Conservation (phyloP, 441 rosid species). For the Brassica hybrid region DNA sequence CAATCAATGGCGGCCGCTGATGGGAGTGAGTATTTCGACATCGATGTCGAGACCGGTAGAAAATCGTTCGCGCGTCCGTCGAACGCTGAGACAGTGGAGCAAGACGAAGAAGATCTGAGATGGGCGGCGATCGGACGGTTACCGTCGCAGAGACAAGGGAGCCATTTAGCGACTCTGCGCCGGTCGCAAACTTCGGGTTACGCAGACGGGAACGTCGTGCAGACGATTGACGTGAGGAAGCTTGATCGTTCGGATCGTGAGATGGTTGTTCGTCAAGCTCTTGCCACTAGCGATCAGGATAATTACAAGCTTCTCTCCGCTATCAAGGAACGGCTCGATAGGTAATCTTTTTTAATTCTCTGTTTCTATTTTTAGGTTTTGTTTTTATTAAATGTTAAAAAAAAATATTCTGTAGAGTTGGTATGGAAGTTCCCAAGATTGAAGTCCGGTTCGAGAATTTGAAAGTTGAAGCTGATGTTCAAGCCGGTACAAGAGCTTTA, state of each 20-base stretch:
- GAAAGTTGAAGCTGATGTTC: conserved; percentile 67
- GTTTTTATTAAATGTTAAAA: not conserved
- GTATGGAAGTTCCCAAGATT: conserved; percentile 71
- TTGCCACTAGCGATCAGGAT: conserved; percentile 88
- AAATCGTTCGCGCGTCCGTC: conserved; percentile 69
- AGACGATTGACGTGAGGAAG: conserved; percentile 73
- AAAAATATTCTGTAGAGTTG: conserved; percentile 52
- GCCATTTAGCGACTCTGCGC: conserved; percentile 49
- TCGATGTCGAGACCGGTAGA: conserved; percentile 53
- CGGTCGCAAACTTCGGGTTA: conserved; percentile 41
- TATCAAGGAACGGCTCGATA: conserved; percentile 80
- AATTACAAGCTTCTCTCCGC: conserved; percentile 69
- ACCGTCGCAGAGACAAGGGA: conserved; percentile 68
- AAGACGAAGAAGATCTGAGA: conserved; percentile 79
- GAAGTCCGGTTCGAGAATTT: conserved; percentile 77
- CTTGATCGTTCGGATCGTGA: conserved; percentile 66
- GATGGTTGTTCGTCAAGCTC: conserved; percentile 75
- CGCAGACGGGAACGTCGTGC: conserved; percentile 43
- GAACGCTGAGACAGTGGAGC: conserved; percentile 65
- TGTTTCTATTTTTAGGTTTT: conserved; percentile 19
- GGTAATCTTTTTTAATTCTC: conserved; percentile 52
- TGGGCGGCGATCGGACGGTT: conserved; percentile 81
- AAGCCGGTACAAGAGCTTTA: conserved; percentile 80
- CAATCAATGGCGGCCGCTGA: conserved; percentile 63
- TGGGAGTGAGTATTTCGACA: conserved; percentile 83